Percentiles rank a stretch among this genome's conserved stretches.
Evolutionary conservation across 768 basidiomycete species (phyloP).

Genomic region (Boletellus emodensis): DNA sequence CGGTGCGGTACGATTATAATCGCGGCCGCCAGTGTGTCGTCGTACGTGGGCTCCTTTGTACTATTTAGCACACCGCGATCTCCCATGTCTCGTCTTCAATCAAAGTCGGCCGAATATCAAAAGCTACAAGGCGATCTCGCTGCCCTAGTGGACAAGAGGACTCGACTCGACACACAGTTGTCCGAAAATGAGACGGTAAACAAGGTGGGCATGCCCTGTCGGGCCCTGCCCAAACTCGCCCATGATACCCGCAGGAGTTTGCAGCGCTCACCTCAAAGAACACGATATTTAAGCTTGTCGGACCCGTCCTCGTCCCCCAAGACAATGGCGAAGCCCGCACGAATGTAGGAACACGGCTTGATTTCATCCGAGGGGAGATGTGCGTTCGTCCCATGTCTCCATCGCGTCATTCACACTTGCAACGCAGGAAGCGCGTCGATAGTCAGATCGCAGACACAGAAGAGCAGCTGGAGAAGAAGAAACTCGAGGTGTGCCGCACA

Average conservation of each 20-base stretch:
- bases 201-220: conserved; percentile 50
- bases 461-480: conserved; percentile 75
- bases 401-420: conserved; percentile 6
- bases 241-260: conserved; percentile 64
- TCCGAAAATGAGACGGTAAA: conserved; percentile 91
- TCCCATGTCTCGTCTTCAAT: conserved; percentile 60
- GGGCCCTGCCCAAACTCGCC: neutral
- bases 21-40: no score
- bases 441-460: conserved; percentile 74
- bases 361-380: conserved; percentile 89
- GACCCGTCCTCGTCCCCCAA: conserved; percentile 87
- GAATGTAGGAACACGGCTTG: conserved; percentile 86
- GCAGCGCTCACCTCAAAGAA: conserved; percentile 67
- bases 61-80: conserved; percentile 10
- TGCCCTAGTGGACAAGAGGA: conserved; percentile 70
- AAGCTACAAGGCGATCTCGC: conserved; percentile 75
- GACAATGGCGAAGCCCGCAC: conserved; percentile 81
- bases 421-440: conserved; percentile 72
- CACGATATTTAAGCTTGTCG: conserved; percentile 84
- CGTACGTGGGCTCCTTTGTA: neutral
- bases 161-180: conserved; percentile 84
- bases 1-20: no score
- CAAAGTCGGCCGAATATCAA: conserved; percentile 70
- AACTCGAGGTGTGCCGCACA: conserved; percentile 56
- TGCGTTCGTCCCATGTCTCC: conserved; percentile 33